These are phyloP conservation scores for Boletus eberwhitei DNA, from an alignment of 768 basidiomycete species.

Conservation along the genomic window DNA sequence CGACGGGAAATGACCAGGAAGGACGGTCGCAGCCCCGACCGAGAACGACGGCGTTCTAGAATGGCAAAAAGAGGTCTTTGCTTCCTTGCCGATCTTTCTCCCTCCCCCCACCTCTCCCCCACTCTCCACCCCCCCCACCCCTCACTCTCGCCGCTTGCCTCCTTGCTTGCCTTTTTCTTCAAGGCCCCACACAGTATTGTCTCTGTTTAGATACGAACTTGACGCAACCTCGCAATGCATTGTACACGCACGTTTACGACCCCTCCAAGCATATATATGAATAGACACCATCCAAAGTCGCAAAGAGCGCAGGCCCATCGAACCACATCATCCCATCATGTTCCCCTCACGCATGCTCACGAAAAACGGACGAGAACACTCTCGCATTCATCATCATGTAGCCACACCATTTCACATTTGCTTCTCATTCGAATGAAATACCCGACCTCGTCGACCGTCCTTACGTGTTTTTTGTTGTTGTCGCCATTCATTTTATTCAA, in stretches of 20 bases:
- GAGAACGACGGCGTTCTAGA: slow-evolving; percentile 5
- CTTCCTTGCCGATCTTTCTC: slow-evolving; percentile 10
- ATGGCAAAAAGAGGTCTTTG: background rate
- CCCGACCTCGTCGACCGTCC: slow-evolving; percentile 14
- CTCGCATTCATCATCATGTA: slow-evolving; percentile 7
- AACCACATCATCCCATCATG: slow-evolving; percentile 8
- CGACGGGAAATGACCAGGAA: background rate
- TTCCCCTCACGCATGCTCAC: slow-evolving; percentile 16
- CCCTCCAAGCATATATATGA: slow-evolving; percentile 20
- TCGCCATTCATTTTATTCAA: background rate
- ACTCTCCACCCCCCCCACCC: slow-evolving; percentile 1
- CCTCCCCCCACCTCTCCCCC: slow-evolving; percentile 7
- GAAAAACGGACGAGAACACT: slow-evolving; percentile 6
- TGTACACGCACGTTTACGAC: slow-evolving; percentile 25
- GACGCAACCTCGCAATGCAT: slow-evolving; percentile 28
- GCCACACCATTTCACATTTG: slow-evolving; percentile 4
- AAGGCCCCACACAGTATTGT: background rate
- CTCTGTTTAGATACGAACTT: slow-evolving; percentile 20
- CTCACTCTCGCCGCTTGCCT: slow-evolving; percentile 2
- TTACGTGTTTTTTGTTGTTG: slow-evolving; percentile 11
- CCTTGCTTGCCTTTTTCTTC: slow-evolving; percentile 7
- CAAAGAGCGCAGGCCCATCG: slow-evolving; percentile 10
- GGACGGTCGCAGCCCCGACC: background rate
- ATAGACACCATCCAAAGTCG: slow-evolving; percentile 21
- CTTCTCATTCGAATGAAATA: slow-evolving; percentile 7